Base-by-base conservation (phyloP, 139 green algal species). In the Closterium sp. region DNA sequence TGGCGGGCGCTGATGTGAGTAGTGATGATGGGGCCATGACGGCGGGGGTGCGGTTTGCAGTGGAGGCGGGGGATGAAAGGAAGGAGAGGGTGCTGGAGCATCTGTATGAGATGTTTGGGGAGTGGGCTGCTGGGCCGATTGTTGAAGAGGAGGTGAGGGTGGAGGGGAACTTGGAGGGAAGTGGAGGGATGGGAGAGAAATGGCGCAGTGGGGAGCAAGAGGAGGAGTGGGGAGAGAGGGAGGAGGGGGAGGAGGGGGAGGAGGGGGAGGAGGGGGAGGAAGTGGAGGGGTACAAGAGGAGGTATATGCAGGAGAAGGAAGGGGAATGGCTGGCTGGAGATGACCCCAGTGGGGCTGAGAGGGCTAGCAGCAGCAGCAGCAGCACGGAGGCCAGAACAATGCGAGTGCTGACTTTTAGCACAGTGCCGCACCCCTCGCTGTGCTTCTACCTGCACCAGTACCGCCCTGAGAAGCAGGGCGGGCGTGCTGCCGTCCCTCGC, bases 391-490 rank as follows among this genome's bases (percentile, higher is more conserved):
- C 10, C 38, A 66, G 7, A 12, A 66, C 3, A 12, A 10, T 23
- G 38, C 38, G 7, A 2, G 55, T 76, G 55, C 55, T 76, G 55
- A 76, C 76, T 4, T 91, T 91, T 87, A 38, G 34, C 31, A 91
- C 87, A 7, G 87, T 91, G 25, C 89, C 43, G 25, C 89, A 91
- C 76, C 16, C n/a, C 19, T 91, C 89, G 0, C 43, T 91, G 21
- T 7, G n/a, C 9, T 91, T 91, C 69, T 91, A 91, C 84, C 30
- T 55, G 35, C 89, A 91, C 36, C 89, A 91, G 69, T 91, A 55
- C 33, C 23, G 32, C 84, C 36, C 89, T 30, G 25, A 89, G 38
- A 76, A 76, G 55, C 55, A 76, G 55, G 55, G 25, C 16, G 89
- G 89, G 36, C n/a, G 34, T 12, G 66, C 33, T n/a, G 38, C 33